These are phyloP conservation scores for Dothistroma septosporum DNA, from an alignment of 2,329 filamentous ascomycete genomes.

Conservation along the genomic window DNA sequence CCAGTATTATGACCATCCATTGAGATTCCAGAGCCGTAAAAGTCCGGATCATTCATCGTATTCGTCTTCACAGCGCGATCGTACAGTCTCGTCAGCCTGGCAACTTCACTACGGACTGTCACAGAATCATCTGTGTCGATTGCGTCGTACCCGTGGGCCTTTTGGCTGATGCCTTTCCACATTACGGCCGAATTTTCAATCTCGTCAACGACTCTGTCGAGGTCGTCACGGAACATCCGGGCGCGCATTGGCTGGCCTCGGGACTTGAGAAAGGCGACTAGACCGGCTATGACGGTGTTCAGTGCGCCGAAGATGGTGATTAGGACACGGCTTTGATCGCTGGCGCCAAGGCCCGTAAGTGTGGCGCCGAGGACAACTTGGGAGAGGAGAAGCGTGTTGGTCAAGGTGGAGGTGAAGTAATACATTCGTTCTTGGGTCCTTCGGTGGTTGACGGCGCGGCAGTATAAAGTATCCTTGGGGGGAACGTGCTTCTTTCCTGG, in stretches of 20 bases:
- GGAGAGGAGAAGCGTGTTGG: slow-evolving; percentile 37
- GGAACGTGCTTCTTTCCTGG: slow-evolving; percentile 22
- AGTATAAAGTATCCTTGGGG: slow-evolving; percentile 35
- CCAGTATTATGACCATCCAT: slow-evolving; percentile 25
- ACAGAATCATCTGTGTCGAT: slow-evolving; percentile 44
- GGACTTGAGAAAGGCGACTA: slow-evolving; percentile 40
- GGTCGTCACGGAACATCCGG: slow-evolving; percentile 40
- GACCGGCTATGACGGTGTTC: slow-evolving; percentile 41
- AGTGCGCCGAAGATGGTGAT: slow-evolving; percentile 40
- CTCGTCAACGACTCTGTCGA: slow-evolving; percentile 40
- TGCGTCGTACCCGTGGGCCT: slow-evolving; percentile 44
- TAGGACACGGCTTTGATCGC: slow-evolving; percentile 33
- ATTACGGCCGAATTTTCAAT: slow-evolving; percentile 41
- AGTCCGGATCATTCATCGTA: slow-evolving; percentile 40
- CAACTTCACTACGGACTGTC: slow-evolving; percentile 40
- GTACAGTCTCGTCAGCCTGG: slow-evolving; percentile 36
- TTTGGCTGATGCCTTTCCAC: slow-evolving; percentile 43
- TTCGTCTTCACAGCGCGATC: slow-evolving; percentile 38
- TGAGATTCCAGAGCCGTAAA: slow-evolving; percentile 33
- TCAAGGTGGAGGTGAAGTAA: slow-evolving; percentile 36
- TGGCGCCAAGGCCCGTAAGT: slow-evolving; percentile 39
- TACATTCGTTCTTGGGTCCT: slow-evolving; percentile 35
- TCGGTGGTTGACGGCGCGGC: slow-evolving; percentile 34
- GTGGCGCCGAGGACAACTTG: slow-evolving; percentile 41
- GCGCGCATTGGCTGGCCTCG: slow-evolving; percentile 41